A percentile compares a stretch with the other conserved stretches of the same genome.
phyloP scores from a whole-genome alignment of 768 basidiomycete species.

The Rubroboletus pulcherrimus region DNA sequence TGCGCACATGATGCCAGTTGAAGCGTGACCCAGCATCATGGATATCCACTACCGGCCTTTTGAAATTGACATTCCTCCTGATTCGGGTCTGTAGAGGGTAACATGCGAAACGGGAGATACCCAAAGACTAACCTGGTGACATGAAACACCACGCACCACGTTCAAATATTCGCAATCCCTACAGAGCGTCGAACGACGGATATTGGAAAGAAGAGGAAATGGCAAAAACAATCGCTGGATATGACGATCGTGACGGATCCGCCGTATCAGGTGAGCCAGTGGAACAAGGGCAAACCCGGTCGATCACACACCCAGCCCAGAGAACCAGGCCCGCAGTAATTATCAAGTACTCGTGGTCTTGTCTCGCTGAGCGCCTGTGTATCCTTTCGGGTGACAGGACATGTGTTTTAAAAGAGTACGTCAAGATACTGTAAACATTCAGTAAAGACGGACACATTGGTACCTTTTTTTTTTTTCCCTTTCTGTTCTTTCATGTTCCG shows the following conservation, averaged over 20 bases:
- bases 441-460: neutral
- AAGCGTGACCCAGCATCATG: neutral
- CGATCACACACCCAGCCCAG: neutral
- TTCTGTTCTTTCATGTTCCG: neutral
- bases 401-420: neutral
- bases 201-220: neutral
- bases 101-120: neutral
- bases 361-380: neutral
- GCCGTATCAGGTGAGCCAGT: neutral
- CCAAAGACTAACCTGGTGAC: neutral
- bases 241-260: neutral
- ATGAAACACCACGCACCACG: neutral
- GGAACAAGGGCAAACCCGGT: neutral
- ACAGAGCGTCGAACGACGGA: neutral
- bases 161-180: neutral
- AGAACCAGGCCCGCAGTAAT: neutral
- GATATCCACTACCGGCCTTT: neutral
- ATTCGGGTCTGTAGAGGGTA: neutral
- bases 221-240: neutral
- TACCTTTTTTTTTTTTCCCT: neutral
- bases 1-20: neutral
- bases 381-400: neutral
- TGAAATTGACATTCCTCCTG: neutral
- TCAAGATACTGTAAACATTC: neutral
- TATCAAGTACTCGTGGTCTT: neutral